Evolutionary conservation across 768 basidiomycete genomes (phyloP).

Genomic region (Lactarius hatsudake): DNA sequence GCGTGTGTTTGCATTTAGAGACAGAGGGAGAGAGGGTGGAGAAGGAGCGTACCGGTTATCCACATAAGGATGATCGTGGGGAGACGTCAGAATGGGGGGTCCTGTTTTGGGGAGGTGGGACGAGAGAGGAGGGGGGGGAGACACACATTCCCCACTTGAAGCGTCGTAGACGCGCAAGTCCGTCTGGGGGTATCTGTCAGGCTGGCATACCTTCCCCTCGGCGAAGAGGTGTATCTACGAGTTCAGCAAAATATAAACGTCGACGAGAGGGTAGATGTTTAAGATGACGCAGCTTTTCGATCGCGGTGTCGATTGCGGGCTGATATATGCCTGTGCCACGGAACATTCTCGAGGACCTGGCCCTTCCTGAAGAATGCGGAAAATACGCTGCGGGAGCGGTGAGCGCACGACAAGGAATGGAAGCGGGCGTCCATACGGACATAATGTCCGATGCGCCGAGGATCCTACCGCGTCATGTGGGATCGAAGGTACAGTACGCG

Average conservation of each 20-base stretch:
- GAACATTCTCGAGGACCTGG: too few species aligned
- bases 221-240: conserved; percentile 85
- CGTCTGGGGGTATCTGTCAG: conserved; percentile 44
- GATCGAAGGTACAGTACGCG: too few species aligned
- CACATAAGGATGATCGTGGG: conserved; percentile 90
- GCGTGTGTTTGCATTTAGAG: not conserved
- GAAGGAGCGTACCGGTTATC: too few species aligned
- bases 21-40: too few species aligned
- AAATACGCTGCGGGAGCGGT: conserved; percentile 54
- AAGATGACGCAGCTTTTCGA: conserved; percentile 76
- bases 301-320: conserved; percentile 44
- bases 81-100: too few species aligned
- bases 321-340: too few species aligned
- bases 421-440: too few species aligned
- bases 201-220: conserved; percentile 82
- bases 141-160: conserved; percentile 99
- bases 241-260: not conserved
- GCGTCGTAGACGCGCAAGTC: conserved; percentile 53
- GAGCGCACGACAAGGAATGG: too few species aligned
- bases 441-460: too few species aligned
- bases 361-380: conserved; percentile 84
- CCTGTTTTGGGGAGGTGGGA: not conserved
- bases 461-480: too few species aligned
- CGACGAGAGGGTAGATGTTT: not conserved
- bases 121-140: not conserved